These are phyloP conservation scores for Physcomitrium patens DNA, from an alignment of 225 moss, liverwort and hornwort genomes.

Conservation along the genomic window DNA sequence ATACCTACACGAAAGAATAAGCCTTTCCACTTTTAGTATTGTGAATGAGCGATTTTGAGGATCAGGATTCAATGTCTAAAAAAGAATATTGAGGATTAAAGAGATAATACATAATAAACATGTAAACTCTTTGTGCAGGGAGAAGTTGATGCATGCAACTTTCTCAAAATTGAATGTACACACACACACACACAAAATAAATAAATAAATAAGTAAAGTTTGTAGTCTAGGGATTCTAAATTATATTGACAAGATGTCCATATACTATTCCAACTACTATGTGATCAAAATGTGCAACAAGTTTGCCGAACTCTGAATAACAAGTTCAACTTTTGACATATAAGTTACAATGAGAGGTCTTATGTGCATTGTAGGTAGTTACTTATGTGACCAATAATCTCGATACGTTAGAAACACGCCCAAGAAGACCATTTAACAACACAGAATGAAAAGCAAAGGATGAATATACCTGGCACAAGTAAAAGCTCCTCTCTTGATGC, in stretches of 20 bases:
- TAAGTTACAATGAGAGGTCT: neutral
- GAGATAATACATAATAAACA: neutral
- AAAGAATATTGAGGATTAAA: neutral
- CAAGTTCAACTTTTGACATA: slow-evolving; percentile 1
- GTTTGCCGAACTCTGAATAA: neutral
- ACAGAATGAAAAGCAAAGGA: slow-evolving; percentile 12
- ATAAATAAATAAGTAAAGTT: no score
- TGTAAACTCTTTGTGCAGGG: neutral
- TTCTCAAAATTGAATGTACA: neutral
- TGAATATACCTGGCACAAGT: slow-evolving; percentile 64
- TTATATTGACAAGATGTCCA: no score
- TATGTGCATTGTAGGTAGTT: slow-evolving; percentile 11
- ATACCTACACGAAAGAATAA: slow-evolving; percentile 53
- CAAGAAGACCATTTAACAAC: slow-evolving; percentile 3
- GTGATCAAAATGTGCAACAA: neutral
- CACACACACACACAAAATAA: no score
- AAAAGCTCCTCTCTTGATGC: slow-evolving; percentile 53
- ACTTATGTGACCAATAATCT: slow-evolving; percentile 11
- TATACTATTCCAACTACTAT: neutral
- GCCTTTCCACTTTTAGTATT: slow-evolving; percentile 12
- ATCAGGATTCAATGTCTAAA: neutral
- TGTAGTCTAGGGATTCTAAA: no score
- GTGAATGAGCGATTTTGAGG: neutral
- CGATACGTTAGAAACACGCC: neutral
- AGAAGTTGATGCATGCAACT: slow-evolving; percentile 10